Percentiles rank a stretch among this genome's conserved stretches.
Evolutionary conservation across 805 yeast species (phyloP).

Genomic region (Gaillardinia entomophila): DNA sequence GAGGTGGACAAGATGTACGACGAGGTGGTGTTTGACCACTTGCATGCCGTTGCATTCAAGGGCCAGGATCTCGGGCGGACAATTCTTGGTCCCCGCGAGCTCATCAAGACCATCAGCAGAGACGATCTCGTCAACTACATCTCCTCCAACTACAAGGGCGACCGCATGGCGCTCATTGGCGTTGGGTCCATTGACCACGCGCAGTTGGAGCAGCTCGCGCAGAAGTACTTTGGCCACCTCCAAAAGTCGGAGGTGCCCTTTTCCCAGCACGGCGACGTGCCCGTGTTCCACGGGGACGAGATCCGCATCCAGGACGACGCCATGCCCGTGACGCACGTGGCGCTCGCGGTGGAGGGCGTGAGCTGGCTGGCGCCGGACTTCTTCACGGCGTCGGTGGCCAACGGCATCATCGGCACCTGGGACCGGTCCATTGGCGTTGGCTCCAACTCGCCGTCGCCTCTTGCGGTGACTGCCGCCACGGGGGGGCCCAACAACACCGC

Average conservation of each 20-base stretch:
- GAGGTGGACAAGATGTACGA: slow-evolving; percentile 98
- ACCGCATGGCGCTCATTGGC: slow-evolving; percentile 96
- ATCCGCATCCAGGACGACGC: slow-evolving; percentile 76
- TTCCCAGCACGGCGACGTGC: slow-evolving; percentile 70
- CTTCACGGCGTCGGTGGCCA: slow-evolving; percentile 91
- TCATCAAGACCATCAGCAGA: slow-evolving; percentile 74
- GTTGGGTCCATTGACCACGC: slow-evolving; percentile 92
- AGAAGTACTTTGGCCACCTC: slow-evolving; percentile 69
- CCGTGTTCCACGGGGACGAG: slow-evolving; percentile 82
- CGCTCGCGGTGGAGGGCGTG: slow-evolving; percentile 95
- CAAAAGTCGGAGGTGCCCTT: slow-evolving; percentile 56
- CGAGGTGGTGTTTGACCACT: slow-evolving; percentile 94
- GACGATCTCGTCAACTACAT: slow-evolving; percentile 77
- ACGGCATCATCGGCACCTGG: slow-evolving; percentile 96
- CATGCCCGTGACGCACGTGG: slow-evolving; percentile 85
- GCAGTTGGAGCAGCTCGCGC: slow-evolving; percentile 70
- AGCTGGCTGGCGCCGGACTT: slow-evolving; percentile 96
- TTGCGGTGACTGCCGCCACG: slow-evolving; percentile 62
- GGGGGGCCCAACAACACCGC: slow-evolving; percentile 55
- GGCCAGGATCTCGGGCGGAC: slow-evolving; percentile 95
- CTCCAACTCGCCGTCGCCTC: slow-evolving; percentile 77
- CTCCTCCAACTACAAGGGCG: slow-evolving; percentile 83
- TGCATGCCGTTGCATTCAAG: slow-evolving; percentile 87
- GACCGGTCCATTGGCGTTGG: slow-evolving; percentile 88
- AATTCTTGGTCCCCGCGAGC: slow-evolving; percentile 87